Conservation (phyloP, 192 early-diverging fungal species). For the Coemansia sp. region DNA sequence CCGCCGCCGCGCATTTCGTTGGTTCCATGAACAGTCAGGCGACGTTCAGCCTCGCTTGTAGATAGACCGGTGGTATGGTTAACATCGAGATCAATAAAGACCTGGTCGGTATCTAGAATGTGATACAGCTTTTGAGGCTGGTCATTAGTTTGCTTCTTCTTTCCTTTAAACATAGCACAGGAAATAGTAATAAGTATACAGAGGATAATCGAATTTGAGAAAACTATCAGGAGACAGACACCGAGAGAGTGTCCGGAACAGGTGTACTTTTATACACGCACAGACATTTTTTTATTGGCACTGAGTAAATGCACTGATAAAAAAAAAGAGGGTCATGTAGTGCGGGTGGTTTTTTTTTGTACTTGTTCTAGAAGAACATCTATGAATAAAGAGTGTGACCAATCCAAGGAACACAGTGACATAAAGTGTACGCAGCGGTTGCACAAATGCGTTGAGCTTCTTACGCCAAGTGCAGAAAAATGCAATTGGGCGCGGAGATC, state of each 20-base stretch:
- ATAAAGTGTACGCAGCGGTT: background rate
- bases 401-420: background rate
- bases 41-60: slow-evolving; percentile 50
- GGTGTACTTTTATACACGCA: background rate
- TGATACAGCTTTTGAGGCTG: slow-evolving; percentile 45
- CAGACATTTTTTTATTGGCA: background rate
- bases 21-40: slow-evolving; percentile 51
- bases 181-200: background rate
- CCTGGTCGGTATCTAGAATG: slow-evolving; percentile 34
- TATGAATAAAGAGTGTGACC: background rate
- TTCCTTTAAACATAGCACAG: slow-evolving; percentile 26
- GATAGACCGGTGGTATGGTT: slow-evolving; percentile 47
- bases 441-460: background rate
- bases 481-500: background rate
- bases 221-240: background rate
- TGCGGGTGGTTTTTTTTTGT: background rate
- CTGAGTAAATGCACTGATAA: background rate
- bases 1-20: slow-evolving; percentile 74
- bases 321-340: background rate
- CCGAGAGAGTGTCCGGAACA: background rate
- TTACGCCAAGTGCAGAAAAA: background rate
- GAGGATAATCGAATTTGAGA: background rate
- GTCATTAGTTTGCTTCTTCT: slow-evolving; percentile 7
- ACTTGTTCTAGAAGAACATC: background rate
- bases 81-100: slow-evolving; percentile 31